Conservation (phyloP, 2,329 filamentous ascomycete genomes). For the Colletotrichum shisoi region DNA sequence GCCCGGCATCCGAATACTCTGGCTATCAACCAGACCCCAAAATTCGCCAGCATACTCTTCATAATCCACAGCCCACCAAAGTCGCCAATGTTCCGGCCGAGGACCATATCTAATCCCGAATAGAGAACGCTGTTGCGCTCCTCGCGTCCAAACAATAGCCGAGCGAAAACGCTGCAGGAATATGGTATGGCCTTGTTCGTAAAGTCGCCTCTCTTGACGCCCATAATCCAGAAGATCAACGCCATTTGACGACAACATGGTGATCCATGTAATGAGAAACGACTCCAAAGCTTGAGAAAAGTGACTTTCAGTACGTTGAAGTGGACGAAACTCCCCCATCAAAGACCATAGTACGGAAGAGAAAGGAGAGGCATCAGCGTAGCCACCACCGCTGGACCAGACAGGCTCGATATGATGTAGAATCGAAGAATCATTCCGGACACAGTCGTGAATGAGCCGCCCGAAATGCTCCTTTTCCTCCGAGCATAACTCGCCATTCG, state of each 20-base stretch:
- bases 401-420: neutral
- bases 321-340: accelerated
- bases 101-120: slow-evolving; percentile 20
- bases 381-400: accelerated
- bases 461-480: neutral
- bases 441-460: neutral
- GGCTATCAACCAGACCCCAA: slow-evolving; percentile 6
- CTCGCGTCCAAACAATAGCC: accelerated
- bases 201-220: slow-evolving; percentile 22
- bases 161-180: neutral
- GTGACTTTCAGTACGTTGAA: accelerated
- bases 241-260: neutral
- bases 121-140: neutral
- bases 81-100: slow-evolving; percentile 1
- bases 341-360: neutral
- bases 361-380: neutral
- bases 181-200: neutral
- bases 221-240: slow-evolving; percentile 44
- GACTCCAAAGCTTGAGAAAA: neutral
- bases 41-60: slow-evolving; percentile 18
- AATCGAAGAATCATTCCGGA: neutral
- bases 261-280: neutral
- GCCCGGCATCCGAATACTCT: neutral
- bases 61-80: slow-evolving; percentile 24
- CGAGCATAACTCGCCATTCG: neutral